Evolutionary conservation across 2,329 filamentous ascomycete genomes (phyloP), one percentile per base, ranked within the genome.

Genomic region (Beauveria australis): DNA sequence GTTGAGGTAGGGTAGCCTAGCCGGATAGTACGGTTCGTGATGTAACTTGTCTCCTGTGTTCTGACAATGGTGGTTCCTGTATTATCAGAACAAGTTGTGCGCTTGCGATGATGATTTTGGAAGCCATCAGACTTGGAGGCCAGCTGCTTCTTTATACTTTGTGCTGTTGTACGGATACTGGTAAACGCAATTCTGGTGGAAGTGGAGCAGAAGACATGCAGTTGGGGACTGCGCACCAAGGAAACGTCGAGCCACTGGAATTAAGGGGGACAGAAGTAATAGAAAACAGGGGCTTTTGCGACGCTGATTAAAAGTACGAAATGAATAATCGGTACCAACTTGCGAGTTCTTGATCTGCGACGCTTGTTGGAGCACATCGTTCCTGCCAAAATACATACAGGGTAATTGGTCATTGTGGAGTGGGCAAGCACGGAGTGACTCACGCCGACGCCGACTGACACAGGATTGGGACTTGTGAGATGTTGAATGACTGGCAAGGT

Each of bases 391-490:
- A 19, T 3, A 19, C 24, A 28, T 48, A 16, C 24, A 54, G 49
- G 58, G 51, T 43, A 54, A 24, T 12, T 48, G 19, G 41, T 22
- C 5, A 40, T 19, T 37, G 58, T 48, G 58, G 58, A 41, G 58
- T 22, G 10, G 22, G 19, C 8, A 10, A 10, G 16, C 12, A 22
- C 43, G 51, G 48, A 26, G 61, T 65, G 64, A 65, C 62, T 65
- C 64, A 65, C 64, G 60, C 64, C 64, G 64, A 56, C 28, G 52
- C 52, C 22, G 47, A 56, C 33, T 54, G 58, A 54, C 58, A 44
- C 48, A 52, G 16, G 43, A 40, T 12, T 41, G 44, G 33, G 6
- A 24, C 7, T 9, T 22, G 28, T 33, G 28, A 52, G 24, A n/a
- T 37, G 5, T 16, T 46, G 18, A 24, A 52, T 19, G 10, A 33